Base-by-base conservation (phyloP, 2,329 filamentous ascomycete species). In the Aspergillus persii region DNA sequence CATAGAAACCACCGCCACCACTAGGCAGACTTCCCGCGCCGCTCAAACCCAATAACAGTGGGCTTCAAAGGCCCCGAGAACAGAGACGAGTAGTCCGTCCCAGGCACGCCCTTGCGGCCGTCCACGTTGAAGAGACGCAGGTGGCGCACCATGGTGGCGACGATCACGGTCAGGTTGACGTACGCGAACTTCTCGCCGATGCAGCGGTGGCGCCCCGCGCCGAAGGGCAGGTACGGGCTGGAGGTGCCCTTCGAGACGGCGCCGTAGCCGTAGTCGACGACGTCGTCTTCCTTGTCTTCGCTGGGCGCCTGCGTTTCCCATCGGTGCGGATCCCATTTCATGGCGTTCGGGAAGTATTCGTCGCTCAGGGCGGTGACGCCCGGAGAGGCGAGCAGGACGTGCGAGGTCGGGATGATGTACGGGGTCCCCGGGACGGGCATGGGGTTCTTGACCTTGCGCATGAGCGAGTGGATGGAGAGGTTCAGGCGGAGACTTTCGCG, bases 341-440 rank as follows among this genome's bases (percentile, higher is more conserved):
- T 70, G 1, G 86, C 78, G 64, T 87, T 80, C 2, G 83, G 79
- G 72, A 91, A 91, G 74, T 87, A 79, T 52, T 84, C 80, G 2
- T 84, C 79, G 61, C 82, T 83, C 39, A 83, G 78, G 1, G 77
- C 74, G 2, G 76, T 79, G 62, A 93, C 89, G 61, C 91, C 91
- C 1, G 92, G 92, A 0, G 93, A 90, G 36, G 93, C 86, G 65
- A 97, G 86, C 48, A 97, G 84, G 29, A 84, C 85, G 78, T 96
- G 92, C 33, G 83, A 85, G 1, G 89, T 84, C 5, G 93, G 92
- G 62, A 97, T 85, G 59, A 91, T 85, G 71, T 88, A 96, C 65
- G 89, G 56, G 18, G 75, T 73, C 27, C 76, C 71, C 33, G 78
- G 68, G 29, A 90, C 79, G 0, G 81, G 76, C 68, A 91, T 79